Percentiles rank a stretch among this genome's conserved stretches.
These are phyloP conservation scores for Tremella mesenterica DNA, from an alignment of 768 basidiomycete species.

Conservation along the genomic window DNA sequence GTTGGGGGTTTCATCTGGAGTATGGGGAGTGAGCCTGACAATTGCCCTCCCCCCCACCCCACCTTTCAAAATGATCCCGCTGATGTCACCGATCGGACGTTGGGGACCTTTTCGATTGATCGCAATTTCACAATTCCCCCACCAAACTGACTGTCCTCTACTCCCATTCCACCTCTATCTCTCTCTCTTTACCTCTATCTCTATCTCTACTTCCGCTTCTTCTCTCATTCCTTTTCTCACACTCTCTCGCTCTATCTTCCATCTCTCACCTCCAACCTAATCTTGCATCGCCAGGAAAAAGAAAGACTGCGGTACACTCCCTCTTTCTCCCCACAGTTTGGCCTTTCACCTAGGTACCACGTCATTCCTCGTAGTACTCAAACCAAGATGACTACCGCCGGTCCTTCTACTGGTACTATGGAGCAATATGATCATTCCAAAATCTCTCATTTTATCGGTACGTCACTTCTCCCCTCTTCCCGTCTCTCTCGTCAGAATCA, in stretches of 20 bases:
- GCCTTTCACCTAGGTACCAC: too few species aligned
- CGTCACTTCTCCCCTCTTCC: slow-evolving; percentile 12
- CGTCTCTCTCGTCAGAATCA: background rate
- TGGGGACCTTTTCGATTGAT: too few species aligned
- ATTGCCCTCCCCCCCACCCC: too few species aligned
- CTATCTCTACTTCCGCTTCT: background rate
- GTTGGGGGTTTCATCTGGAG: too few species aligned
- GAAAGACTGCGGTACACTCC: too few species aligned
- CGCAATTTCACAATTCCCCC: too few species aligned
- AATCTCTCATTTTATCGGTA: slow-evolving; percentile 61
- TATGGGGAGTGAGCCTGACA: too few species aligned
- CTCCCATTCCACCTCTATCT: slow-evolving; percentile 1
- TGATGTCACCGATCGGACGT: too few species aligned
- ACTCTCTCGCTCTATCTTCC: background rate
- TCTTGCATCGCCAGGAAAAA: background rate
- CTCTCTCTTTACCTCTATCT: background rate
- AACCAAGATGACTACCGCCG: slow-evolving; percentile 12
- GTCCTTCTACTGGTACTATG: slow-evolving; percentile 11
- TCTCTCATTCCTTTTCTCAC: background rate
- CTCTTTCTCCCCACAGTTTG: too few species aligned
- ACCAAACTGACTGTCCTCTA: too few species aligned
- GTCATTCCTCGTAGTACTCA: slow-evolving; percentile 8
- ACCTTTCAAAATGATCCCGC: too few species aligned
- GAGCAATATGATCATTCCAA: slow-evolving; percentile 51
- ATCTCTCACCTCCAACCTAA: background rate